These are phyloP conservation scores for Nemania abortiva DNA, from an alignment of 2,329 filamentous ascomycete species.

Conservation along the genomic window DNA sequence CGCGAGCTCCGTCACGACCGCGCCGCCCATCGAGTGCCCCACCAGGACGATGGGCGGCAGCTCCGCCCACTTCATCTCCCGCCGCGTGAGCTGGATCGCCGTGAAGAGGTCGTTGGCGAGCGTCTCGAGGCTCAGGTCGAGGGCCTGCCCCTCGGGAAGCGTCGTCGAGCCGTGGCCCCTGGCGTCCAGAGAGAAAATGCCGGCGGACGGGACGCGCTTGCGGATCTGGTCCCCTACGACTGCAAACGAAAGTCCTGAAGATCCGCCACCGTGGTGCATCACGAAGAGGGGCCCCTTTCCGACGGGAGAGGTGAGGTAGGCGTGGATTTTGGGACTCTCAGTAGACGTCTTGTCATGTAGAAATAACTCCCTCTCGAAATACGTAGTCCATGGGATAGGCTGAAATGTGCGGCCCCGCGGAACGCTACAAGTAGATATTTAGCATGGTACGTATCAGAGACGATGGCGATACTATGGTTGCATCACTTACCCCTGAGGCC, in stretches of 20 bases:
- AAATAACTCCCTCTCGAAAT: constrained; percentile 89
- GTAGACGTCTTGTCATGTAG: constrained; percentile 64
- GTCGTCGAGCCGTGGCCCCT: constrained; percentile 84
- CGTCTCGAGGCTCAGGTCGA: constrained; percentile 79
- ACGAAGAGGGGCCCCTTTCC: constrained; percentile 85
- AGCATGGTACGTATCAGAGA: constrained; percentile 29
- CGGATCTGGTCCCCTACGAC: constrained; percentile 81
- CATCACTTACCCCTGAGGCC: constrained; percentile 73
- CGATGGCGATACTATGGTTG: constrained; percentile 43
- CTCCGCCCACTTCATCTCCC: constrained; percentile 76
- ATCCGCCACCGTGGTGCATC: constrained; percentile 94
- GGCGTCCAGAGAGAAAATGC: constrained; percentile 86
- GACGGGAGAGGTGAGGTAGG: constrained; percentile 85
- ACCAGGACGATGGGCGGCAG: constrained; percentile 84
- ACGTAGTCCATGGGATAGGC: constrained; percentile 86
- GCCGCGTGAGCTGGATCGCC: constrained; percentile 75
- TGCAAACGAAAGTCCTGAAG: constrained; percentile 92
- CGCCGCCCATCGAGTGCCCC: constrained; percentile 92
- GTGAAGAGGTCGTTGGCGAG: constrained; percentile 78
- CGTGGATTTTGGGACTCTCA: constrained; percentile 76
- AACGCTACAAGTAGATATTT: constrained; percentile 54
- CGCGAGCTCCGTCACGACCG: constrained; percentile 87
- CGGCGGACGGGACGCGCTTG: constrained; percentile 80
- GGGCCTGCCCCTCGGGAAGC: constrained; percentile 54
- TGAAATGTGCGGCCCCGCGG: constrained; percentile 68